phyloP scores from a whole-genome alignment of 345 rosid species.

The Pseudoturritis turrita region DNA sequence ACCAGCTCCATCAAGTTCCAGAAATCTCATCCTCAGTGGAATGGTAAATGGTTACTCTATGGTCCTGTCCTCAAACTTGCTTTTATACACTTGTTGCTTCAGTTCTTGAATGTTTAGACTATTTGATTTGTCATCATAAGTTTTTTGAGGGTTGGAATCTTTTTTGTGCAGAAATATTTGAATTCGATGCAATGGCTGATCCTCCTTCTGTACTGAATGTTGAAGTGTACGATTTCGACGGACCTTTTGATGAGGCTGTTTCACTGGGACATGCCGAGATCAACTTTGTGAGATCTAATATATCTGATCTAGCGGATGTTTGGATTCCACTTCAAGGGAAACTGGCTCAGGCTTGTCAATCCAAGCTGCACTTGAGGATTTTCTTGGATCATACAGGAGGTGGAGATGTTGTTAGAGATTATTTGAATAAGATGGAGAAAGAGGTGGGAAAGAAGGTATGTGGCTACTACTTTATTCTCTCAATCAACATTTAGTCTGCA shows the following conservation, averaged over 20 bases:
- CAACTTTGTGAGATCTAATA: slow-evolving; percentile 78
- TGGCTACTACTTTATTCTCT: slow-evolving; percentile 6
- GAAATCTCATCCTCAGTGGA: slow-evolving; percentile 84
- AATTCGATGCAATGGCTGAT: slow-evolving; percentile 95
- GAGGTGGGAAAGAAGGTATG: slow-evolving; percentile 96
- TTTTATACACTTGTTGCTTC: slow-evolving; percentile 9
- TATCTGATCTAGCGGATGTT: slow-evolving; percentile 85
- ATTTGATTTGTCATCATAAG: neutral
- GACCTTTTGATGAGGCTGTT: slow-evolving; percentile 87
- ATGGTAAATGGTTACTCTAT: slow-evolving; percentile 48
- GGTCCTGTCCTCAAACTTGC: neutral
- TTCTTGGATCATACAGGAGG: slow-evolving; percentile 90
- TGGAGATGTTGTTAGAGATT: slow-evolving; percentile 73
- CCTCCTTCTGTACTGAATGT: slow-evolving; percentile 92
- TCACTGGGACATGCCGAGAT: slow-evolving; percentile 82
- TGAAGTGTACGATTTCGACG: slow-evolving; percentile 92
- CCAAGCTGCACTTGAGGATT: slow-evolving; percentile 82
- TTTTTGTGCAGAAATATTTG: slow-evolving; percentile 81
- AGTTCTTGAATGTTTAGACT: neutral
- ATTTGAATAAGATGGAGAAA: slow-evolving; percentile 94
- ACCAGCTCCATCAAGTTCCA: slow-evolving; percentile 97
- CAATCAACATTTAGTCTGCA: slow-evolving; percentile 2
- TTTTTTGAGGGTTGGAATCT: slow-evolving; percentile 20
- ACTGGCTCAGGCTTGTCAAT: slow-evolving; percentile 89
- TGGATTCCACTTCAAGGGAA: slow-evolving; percentile 90